These are phyloP conservation scores for Syncephalis fuscata DNA, from an alignment of 371 early-diverging fungal genomes.

Conservation along the genomic window DNA sequence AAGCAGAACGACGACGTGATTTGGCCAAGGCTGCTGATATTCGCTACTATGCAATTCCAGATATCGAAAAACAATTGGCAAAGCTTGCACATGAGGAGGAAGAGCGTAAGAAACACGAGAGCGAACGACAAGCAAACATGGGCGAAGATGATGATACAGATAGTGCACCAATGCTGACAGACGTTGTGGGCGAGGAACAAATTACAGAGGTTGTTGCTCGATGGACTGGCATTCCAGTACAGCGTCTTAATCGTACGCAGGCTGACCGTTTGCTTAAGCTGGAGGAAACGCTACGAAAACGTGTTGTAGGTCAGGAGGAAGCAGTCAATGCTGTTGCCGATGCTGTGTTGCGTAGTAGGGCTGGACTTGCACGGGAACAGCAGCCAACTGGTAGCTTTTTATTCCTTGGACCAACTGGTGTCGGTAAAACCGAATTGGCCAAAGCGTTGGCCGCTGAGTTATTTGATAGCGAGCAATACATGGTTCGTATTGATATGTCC, in stretches of 20 bases:
- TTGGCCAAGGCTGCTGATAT: constrained; percentile 63
- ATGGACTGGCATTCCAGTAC: constrained; percentile 84
- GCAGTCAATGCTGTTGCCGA: constrained; percentile 67
- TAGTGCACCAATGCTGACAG: constrained; percentile 24
- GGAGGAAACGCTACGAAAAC: constrained; percentile 41
- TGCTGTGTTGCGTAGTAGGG: constrained; percentile 37
- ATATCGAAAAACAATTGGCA: constrained; percentile 48
- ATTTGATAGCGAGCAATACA: constrained; percentile 76
- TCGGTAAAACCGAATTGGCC: constrained; percentile 80
- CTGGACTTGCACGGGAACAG: constrained; percentile 18
- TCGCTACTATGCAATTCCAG: constrained; percentile 79
- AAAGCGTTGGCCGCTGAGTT: constrained; percentile 77
- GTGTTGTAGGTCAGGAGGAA: constrained; percentile 77
- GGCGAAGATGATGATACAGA: constrained; percentile 8
- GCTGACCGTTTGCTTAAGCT: constrained; percentile 63
- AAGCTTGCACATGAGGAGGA: constrained; percentile 26
- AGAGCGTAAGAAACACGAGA: constrained; percentile 25
- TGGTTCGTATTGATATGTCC: constrained; percentile 84
- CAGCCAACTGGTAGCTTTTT: constrained; percentile 80
- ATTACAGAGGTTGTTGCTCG: constrained; percentile 77
- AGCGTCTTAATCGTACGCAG: constrained; percentile 57
- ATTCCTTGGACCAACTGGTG: constrained; percentile 88
- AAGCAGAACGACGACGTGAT: constrained; percentile 70
- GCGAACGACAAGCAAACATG: constrained; percentile 16
- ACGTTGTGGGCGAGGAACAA: constrained; percentile 71